Evolutionary conservation across 768 basidiomycete species (phyloP).

Genomic region (Leccinellum rugosiceps): DNA sequence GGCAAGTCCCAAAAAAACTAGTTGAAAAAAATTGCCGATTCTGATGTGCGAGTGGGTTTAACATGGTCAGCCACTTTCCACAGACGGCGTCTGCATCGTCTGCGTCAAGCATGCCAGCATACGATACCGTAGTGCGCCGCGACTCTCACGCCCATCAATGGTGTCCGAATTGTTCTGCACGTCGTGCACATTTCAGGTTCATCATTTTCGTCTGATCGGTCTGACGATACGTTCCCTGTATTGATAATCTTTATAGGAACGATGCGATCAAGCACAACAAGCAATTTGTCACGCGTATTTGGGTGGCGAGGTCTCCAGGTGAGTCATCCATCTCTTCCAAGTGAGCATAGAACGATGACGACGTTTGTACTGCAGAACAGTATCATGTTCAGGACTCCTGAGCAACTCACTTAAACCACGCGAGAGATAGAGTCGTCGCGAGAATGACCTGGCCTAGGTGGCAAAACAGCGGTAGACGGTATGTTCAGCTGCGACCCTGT

Average conservation of each 20-base stretch:
- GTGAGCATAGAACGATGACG: neutral
- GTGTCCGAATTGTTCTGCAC: constrained; percentile 58
- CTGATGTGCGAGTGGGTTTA: constrained; percentile 13
- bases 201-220: too few relatives aligned
- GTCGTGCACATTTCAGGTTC: constrained; percentile 80
- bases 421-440: constrained; percentile 64
- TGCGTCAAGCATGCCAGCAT: constrained; percentile 79
- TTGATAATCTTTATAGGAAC: too few relatives aligned
- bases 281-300: constrained; percentile 63
- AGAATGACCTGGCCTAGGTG: constrained; percentile 40
- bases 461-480: too few relatives aligned
- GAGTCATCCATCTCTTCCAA: constrained; percentile 8
- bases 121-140: constrained; percentile 72
- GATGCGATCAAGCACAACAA: constrained; percentile 72
- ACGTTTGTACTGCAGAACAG: constrained; percentile 33
- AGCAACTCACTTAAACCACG: constrained; percentile 53
- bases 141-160: constrained; percentile 24
- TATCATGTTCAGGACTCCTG: constrained; percentile 53
- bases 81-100: constrained; percentile 80
- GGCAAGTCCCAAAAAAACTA: neutral
- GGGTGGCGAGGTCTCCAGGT: constrained; percentile 56
- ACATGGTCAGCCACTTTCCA: constrained; percentile 89
- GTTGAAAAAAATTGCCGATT: neutral
- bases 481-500: neutral
- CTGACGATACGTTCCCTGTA: neutral